Evolutionary conservation across 192 early-diverging fungal species (phyloP).

Genomic region (Haplosporangium gracile): DNA sequence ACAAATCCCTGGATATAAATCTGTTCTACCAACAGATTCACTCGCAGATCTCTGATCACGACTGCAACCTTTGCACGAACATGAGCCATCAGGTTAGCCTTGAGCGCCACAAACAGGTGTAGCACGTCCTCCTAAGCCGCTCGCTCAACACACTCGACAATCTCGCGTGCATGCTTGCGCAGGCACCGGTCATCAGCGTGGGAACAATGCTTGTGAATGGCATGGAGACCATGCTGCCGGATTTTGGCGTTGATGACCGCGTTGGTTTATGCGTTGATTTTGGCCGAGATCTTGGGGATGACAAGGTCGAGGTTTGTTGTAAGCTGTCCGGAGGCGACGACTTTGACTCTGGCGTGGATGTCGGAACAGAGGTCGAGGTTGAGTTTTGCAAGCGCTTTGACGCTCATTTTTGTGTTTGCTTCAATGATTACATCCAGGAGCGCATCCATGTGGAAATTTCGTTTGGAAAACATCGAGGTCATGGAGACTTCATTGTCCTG

Average conservation of each 20-base stretch:
- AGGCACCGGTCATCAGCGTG: slow-evolving; percentile 5
- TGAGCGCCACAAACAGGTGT: slow-evolving; percentile 35
- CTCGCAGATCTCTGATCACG: slow-evolving; percentile 7
- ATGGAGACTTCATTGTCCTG: not conserved
- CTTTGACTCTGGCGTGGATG: slow-evolving; percentile 15
- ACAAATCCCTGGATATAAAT: slow-evolving; percentile 19
- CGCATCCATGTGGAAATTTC: not conserved
- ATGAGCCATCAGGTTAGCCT: slow-evolving; percentile 29
- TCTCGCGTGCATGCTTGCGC: slow-evolving; percentile 2
- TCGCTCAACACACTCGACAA: slow-evolving; percentile 8
- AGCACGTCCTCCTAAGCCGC: slow-evolving; percentile 16
- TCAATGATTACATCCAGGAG: slow-evolving; percentile 4
- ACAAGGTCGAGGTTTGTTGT: not conserved
- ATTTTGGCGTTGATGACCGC: slow-evolving; percentile 20
- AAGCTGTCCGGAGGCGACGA: slow-evolving; percentile 3
- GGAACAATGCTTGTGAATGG: slow-evolving; percentile 15
- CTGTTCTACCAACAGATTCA: slow-evolving; percentile 38
- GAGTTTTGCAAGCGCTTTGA: slow-evolving; percentile 20
- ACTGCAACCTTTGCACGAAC: slow-evolving; percentile 19
- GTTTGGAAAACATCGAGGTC: not conserved
- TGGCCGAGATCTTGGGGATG: slow-evolving; percentile 12
- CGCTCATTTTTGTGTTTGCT: slow-evolving; percentile 22
- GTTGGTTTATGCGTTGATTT: slow-evolving; percentile 1
- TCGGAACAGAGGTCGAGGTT: slow-evolving; percentile 27
- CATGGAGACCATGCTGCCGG: not conserved